Base-by-base conservation (phyloP, 202 grass and related monocot species). In the Schoenoplectus triqueter region DNA sequence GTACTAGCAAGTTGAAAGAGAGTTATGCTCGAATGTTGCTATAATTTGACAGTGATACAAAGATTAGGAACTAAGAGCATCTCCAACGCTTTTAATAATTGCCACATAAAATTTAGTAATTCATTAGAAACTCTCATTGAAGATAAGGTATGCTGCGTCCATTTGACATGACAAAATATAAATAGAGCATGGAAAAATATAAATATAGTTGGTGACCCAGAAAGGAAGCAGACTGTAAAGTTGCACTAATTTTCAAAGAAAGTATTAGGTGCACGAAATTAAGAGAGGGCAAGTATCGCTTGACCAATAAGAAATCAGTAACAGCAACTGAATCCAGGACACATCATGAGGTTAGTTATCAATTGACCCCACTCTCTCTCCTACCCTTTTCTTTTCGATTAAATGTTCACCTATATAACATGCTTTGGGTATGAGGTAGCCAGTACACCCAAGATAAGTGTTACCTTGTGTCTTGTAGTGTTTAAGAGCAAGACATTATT, bases 241-340 rank as follows among this genome's bases (percentile, higher is more conserved):
- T 31, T 31, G 31, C 14, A 68, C 21, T 51, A 18, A 67, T 50
- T 54, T 67, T 52, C 11, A 31, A 49, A 56, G 66, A 61, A 78
- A 83, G 15, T 13, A 71, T 68, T 83, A 71, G 81, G 81, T 84
- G 66, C 10, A 84, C 81, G 66, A 84, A 84, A 84, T 66, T 69
- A 70, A 84, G 22, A 42, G 48, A 54, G 50, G 19, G 66, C 81
- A 71, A 84, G 62, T 84, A 46, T 84, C 13, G 66, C 49, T 71
- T 84, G 66, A 57, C 64, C 62, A 84, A 84, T 60, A 51, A 57
- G 21, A 17, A 2, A 45, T 7, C 20, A 70, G 14, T 19, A 59
- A 40, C 66, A 82, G 8, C 44, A 82, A 82, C 61, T 66, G 10
- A 82, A 82, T 48, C 78, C 59, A 46, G 2, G 39, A 62, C 61